A percentile compares a stretch with the other conserved stretches of the same genome.
These are phyloP conservation scores for Gliomastix tumulicola DNA, from an alignment of 2,329 filamentous ascomycete species.

Conservation along the genomic window DNA sequence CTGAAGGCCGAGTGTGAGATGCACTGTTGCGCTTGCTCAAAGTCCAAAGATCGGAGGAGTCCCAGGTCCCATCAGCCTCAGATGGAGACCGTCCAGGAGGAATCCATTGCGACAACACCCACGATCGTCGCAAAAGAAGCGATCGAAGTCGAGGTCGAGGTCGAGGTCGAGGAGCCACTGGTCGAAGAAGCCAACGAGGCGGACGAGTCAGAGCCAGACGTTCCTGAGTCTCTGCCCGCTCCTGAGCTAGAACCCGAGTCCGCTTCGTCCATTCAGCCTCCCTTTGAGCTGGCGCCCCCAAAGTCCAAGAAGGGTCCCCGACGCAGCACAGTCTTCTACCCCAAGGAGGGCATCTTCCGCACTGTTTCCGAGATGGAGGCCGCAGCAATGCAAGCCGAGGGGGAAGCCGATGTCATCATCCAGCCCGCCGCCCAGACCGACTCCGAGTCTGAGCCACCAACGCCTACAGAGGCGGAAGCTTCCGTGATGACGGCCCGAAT, in stretches of 20 bases:
- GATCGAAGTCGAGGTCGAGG: conserved; percentile 1
- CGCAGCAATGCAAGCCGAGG: conserved; percentile 29
- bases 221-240: conserved; percentile 2
- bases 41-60: conserved; percentile 11
- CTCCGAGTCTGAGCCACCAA: conserved; percentile 7
- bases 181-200: conserved; percentile 8
- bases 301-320: conserved; percentile 31
- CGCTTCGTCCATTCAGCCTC: conserved; percentile 1
- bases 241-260: not conserved
- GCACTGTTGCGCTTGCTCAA: conserved; percentile 56
- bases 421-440: conserved; percentile 3
- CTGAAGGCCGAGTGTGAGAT: conserved; percentile 69
- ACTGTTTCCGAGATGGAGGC: conserved; percentile 50
- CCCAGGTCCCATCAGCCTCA: not conserved
- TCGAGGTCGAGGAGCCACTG: conserved; percentile 6
- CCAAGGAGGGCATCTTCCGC: conserved; percentile 56
- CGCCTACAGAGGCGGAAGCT: conserved; percentile 13
- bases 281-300: conserved; percentile 13
- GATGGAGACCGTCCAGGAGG: not conserved
- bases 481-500: conserved; percentile 24
- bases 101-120: not conserved
- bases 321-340: conserved; percentile 50
- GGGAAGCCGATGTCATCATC: conserved; percentile 11
- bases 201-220: conserved; percentile 2
- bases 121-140: conserved; percentile 2